Base-by-base conservation (phyloP, 768 basidiomycete species). In the Leccinum pellstonianum region DNA sequence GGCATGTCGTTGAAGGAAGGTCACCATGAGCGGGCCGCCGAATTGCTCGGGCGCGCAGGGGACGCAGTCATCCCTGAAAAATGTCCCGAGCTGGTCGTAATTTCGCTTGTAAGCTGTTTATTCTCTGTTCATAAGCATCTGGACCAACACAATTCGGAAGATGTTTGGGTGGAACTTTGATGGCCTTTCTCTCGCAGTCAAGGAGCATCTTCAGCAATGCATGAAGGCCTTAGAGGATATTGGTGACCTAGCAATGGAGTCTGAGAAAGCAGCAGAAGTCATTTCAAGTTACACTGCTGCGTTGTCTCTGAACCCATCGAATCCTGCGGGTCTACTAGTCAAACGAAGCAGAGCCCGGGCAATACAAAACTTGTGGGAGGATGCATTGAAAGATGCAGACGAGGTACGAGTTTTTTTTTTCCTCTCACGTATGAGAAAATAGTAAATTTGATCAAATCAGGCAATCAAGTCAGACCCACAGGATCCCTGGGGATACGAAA, bases 131-230 rank as follows among this genome's bases (percentile, higher is more conserved):
- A 11, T 7, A 8, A 8, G 6, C 5, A 37, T 15, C 14, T 5
- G 10, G n/a, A 55, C 10, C 9, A 56, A 57, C 14, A 12, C 11
- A 15, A 2, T 17, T 50, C 4, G 11, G 14, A 50, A 63, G 54
- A 41, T 63, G 3, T 62, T 62, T 27, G 64, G 57, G 1, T 65
- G 64, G 64, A 19, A 55, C 14, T 59, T 66, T 49, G 60, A 65
- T 3, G 14, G 46, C 17, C 60, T 58, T 12, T 3, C 19, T 2
- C 2, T 19, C 17, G 31, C 31, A 8, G 38, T 59, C n/a, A 41
- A 50, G 7, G 1, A 31, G 10, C 52, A 21, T 0, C 33, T 62
- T 35, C 29, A 7, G 43, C 25, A 35, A 6, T 48, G 55, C 15
- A 3, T 46, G 5, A 29, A 6, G 17, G 10, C 11, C 0, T 14